These are phyloP conservation scores for Diutina siamensis DNA, from an alignment of 1,139 yeast species.

Conservation along the genomic window DNA sequence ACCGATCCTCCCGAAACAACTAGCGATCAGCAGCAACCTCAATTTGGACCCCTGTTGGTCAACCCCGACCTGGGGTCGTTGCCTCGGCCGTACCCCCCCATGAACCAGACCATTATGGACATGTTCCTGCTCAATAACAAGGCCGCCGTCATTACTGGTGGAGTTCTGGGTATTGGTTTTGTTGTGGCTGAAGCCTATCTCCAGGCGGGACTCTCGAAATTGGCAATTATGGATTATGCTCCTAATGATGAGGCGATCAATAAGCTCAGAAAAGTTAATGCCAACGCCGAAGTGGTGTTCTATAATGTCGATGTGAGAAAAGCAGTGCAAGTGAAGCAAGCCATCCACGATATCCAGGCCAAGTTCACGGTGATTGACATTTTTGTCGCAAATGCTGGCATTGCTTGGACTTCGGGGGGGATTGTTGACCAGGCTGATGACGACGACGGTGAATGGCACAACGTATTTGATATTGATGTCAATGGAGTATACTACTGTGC, in stretches of 20 bases:
- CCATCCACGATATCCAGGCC: constrained; percentile 20
- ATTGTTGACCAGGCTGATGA: constrained; percentile 24
- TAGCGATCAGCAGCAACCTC: not conserved
- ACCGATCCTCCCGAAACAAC: not conserved
- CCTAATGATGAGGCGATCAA: constrained; percentile 20
- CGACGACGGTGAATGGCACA: constrained; percentile 31
- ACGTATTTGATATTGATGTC: constrained; percentile 32
- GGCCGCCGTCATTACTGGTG: constrained; percentile 32
- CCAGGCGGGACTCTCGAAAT: constrained; percentile 30
- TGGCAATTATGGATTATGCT: constrained; percentile 34
- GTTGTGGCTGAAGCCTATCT: constrained; percentile 34
- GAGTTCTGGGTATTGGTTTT: constrained; percentile 34
- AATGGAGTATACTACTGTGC: constrained; percentile 37
- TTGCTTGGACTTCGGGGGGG: constrained; percentile 32
- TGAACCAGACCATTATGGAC: constrained; percentile 15
- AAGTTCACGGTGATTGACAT: constrained; percentile 36
- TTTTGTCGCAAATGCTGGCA: constrained; percentile 43
- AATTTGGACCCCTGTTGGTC: not conserved
- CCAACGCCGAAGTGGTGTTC: constrained; percentile 12
- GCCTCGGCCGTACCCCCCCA: constrained; percentile 4
- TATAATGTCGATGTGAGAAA: constrained; percentile 31
- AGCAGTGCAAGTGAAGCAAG: constrained; percentile 24
- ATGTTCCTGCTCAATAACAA: constrained; percentile 26
- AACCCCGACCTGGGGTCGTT: constrained; percentile 2
- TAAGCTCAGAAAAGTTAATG: constrained; percentile 18